These are phyloP conservation scores for Diaporthe capsici DNA, from an alignment of 2,329 filamentous ascomycete genomes.

Conservation along the genomic window DNA sequence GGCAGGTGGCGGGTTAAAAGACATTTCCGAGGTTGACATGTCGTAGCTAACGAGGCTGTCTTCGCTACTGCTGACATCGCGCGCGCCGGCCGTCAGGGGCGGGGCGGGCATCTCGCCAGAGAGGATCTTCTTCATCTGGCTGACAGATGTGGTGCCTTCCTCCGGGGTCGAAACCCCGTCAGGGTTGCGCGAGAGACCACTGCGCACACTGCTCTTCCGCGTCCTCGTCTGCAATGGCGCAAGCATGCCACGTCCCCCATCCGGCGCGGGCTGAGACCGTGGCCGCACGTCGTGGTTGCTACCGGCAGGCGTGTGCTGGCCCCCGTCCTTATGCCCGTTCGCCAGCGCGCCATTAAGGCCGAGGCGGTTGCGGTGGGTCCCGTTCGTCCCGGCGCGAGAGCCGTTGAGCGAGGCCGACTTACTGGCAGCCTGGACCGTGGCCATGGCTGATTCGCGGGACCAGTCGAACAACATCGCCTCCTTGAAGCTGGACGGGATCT, in stretches of 20 bases:
- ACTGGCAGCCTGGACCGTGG: conserved; percentile 76
- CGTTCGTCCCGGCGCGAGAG: conserved; percentile 76
- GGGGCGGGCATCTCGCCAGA: conserved; percentile 62
- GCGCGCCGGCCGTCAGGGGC: conserved; percentile 60
- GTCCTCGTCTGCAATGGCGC: conserved; percentile 56
- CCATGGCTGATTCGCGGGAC: conserved; percentile 81
- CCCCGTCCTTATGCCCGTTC: conserved; percentile 52
- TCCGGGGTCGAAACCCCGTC: conserved; percentile 52
- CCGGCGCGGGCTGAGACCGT: conserved; percentile 58
- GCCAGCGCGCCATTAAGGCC: conserved; percentile 66
- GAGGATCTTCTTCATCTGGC: conserved; percentile 74
- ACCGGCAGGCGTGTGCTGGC: conserved; percentile 60
- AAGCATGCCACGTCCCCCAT: conserved; percentile 43
- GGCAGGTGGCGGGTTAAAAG: conserved; percentile 64
- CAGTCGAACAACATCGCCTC: conserved; percentile 86
- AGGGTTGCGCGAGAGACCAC: conserved; percentile 61
- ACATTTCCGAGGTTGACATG: conserved; percentile 75
- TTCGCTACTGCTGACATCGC: conserved; percentile 63
- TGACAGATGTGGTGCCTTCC: conserved; percentile 67
- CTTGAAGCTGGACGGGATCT: conserved; percentile 76
- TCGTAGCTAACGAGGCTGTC: conserved; percentile 82
- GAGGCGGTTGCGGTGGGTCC: conserved; percentile 67
- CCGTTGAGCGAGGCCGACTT: conserved; percentile 83
- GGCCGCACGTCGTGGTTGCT: conserved; percentile 66
- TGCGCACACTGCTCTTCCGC: conserved; percentile 69